These are phyloP conservation scores for Williopsis jadinii DNA, from an alignment of 1,139 yeast species.

Conservation along the genomic window DNA sequence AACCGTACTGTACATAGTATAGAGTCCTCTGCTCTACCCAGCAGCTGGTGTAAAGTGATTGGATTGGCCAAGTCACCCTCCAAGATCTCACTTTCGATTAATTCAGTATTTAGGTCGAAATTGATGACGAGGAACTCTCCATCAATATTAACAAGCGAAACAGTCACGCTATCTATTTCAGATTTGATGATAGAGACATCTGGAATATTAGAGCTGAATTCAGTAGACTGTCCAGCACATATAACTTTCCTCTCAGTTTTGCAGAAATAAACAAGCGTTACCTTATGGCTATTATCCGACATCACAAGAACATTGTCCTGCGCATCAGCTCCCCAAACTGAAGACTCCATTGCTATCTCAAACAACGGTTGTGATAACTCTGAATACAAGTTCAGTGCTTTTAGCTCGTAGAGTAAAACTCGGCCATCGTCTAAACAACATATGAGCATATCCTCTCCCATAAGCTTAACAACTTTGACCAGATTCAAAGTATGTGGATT, in stretches of 20 bases:
- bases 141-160: constrained; percentile 41
- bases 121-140: constrained; percentile 40
- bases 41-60: no score
- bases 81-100: not conserved
- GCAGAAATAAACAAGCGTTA: constrained; percentile 35
- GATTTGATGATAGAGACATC: constrained; percentile 38
- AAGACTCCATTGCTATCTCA: constrained; percentile 33
- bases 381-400: not conserved
- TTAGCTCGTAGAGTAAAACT: constrained; percentile 36
- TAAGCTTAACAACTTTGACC: constrained; percentile 27
- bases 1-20: not conserved
- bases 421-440: constrained; percentile 55
- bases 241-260: constrained; percentile 2
- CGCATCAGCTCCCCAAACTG: constrained; percentile 63
- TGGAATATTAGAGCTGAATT: constrained; percentile 53
- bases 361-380: constrained; percentile 26
- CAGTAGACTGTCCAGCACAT: constrained; percentile 27
- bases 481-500: constrained; percentile 54
- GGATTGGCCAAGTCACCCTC: not conserved
- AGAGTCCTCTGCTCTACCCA: no score
- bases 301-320: constrained; percentile 38
- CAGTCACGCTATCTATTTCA: constrained; percentile 14
- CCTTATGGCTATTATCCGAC: constrained; percentile 51
- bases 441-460: constrained; percentile 33
- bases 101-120: constrained; percentile 18